A percentile compares a stretch with the other conserved stretches of the same genome.
Conservation (phyloP, 2,329 filamentous ascomycete genomes). For the Decorospora gaudefroyi region DNA sequence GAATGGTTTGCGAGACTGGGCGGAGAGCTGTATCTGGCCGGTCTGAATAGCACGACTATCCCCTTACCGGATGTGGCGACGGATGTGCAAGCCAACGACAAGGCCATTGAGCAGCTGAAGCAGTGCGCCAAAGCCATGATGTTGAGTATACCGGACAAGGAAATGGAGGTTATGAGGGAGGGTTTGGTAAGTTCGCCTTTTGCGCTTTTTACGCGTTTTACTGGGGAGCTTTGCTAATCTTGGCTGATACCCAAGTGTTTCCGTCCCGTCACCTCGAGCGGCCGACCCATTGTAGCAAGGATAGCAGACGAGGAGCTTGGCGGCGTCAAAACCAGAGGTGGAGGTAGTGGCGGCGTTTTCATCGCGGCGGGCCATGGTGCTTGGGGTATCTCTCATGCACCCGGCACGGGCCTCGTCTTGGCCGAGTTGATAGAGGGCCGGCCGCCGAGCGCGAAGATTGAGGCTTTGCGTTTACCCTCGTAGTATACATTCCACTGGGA, state of each 20-base stretch:
- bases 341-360: conserved; percentile 66
- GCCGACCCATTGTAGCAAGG: conserved; percentile 65
- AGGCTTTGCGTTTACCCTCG: conserved; percentile 50
- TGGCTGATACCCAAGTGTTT: conserved; percentile 59
- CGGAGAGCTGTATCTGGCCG: conserved; percentile 73
- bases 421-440: conserved; percentile 69
- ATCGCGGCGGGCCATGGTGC: conserved; percentile 74
- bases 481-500: not conserved
- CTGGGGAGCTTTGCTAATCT: conserved; percentile 6
- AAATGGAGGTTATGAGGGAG: conserved; percentile 66
- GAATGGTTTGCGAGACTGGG: conserved; percentile 71
- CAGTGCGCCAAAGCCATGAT: conserved; percentile 57
- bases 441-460: conserved; percentile 63
- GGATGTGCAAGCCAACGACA: conserved; percentile 54
- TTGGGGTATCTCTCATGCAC: conserved; percentile 63
- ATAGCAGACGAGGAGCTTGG: conserved; percentile 63
- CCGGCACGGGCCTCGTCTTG: conserved; percentile 73
- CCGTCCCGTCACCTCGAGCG: conserved; percentile 68
- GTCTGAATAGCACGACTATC: conserved; percentile 66
- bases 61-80: conserved; percentile 63
- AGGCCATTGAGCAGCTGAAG: conserved; percentile 57
- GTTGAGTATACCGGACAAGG: conserved; percentile 51
- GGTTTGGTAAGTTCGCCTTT: conserved; percentile 53
- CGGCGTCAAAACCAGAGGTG: conserved; percentile 50
- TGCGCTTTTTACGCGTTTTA: not conserved